Conservation (phyloP, 2,329 filamentous ascomycete species). For the Penicillium sp. region DNA sequence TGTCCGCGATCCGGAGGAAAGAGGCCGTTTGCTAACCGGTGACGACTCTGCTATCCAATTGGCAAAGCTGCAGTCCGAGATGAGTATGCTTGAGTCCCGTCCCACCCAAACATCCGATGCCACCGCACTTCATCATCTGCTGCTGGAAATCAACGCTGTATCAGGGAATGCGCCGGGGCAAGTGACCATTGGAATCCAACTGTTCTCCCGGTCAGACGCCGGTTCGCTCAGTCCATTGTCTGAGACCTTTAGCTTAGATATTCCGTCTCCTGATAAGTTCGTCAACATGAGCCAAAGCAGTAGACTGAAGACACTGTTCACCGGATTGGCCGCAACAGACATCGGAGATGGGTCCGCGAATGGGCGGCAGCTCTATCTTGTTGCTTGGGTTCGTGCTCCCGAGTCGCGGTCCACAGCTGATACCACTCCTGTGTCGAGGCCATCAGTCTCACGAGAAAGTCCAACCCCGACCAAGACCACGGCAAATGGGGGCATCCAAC, state of each 20-base stretch:
- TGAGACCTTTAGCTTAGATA: slow-evolving; percentile 76
- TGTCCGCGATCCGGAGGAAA: slow-evolving; percentile 79
- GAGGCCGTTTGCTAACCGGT: slow-evolving; percentile 81
- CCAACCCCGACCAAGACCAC: slow-evolving; percentile 26
- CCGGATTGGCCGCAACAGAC: slow-evolving; percentile 77
- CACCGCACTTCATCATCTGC: slow-evolving; percentile 71
- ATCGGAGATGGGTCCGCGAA: slow-evolving; percentile 59
- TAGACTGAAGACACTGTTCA: slow-evolving; percentile 80
- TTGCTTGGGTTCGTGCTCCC: slow-evolving; percentile 72
- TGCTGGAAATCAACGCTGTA: slow-evolving; percentile 81
- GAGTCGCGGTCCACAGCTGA: slow-evolving; percentile 42
- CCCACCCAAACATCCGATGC: slow-evolving; percentile 67
- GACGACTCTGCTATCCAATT: slow-evolving; percentile 92
- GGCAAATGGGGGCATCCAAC: slow-evolving; percentile 27
- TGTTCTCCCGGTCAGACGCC: slow-evolving; percentile 69
- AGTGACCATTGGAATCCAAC: slow-evolving; percentile 71
- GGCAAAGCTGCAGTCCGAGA: slow-evolving; percentile 86
- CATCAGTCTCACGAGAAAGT: slow-evolving; percentile 37
- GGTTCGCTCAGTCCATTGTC: slow-evolving; percentile 67
- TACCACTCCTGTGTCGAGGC: slow-evolving; percentile 24
- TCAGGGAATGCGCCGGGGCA: slow-evolving; percentile 72
- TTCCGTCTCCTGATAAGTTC: slow-evolving; percentile 71
- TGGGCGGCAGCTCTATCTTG: slow-evolving; percentile 73
- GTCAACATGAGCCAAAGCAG: slow-evolving; percentile 62
- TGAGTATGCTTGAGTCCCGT: slow-evolving; percentile 87